Base-by-base conservation (phyloP, 352 stramenopile species). In the Globisporangium recalcitrans region DNA sequence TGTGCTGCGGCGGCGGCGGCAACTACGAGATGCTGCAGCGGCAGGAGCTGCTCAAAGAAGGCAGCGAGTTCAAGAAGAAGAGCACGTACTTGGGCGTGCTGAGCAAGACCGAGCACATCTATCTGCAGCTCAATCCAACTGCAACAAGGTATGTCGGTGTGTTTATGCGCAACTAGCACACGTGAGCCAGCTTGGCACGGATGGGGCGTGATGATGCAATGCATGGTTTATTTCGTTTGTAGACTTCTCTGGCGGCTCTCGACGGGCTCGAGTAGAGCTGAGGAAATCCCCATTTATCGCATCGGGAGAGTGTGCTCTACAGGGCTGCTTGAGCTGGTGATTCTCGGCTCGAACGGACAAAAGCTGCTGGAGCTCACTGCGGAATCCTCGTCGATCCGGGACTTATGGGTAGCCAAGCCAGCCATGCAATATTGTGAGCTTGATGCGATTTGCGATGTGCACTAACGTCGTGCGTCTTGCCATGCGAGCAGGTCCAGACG, bases 61-160 rank as follows among this genome's bases (percentile, higher is more conserved):
- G 81, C 61, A 71, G 63, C 57, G 76, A 85, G 42, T 89, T 89
- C 62, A 88, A 83, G 73, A 83, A 84, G 59, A 88, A 87, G 67
- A 85, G 63, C 36, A 67, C 77, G 49, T 88, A 82, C 42, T 54
- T 91, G 2, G 75, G 82, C n/a, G 74, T 89, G 34, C 57, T 91
- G 52, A 86, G 73, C 46, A 75, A 75, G 58, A 78, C 66, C 16
- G 81, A 90, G 34, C 64, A 58, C 16, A 76, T 88, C 21, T 80
- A 87, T 59, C 61, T 90, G 40, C 79, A 87, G 58, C 62, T 90
- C 19, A 87, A 88, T 24, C 65, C 73, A 19, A 68, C 69, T 1
- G 72, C 69, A 38, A 80, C 82, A 2, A 68, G 66, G 78, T 87
- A n/a, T 31, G 5, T 5, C n/a, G n/a, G 27, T 31, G 27, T 51